Evolutionary conservation across 1,284 basidiomycete species (phyloP), one percentile per base, ranked within the genome.

Genomic region (Rhodotorula mucilaginosa): DNA sequence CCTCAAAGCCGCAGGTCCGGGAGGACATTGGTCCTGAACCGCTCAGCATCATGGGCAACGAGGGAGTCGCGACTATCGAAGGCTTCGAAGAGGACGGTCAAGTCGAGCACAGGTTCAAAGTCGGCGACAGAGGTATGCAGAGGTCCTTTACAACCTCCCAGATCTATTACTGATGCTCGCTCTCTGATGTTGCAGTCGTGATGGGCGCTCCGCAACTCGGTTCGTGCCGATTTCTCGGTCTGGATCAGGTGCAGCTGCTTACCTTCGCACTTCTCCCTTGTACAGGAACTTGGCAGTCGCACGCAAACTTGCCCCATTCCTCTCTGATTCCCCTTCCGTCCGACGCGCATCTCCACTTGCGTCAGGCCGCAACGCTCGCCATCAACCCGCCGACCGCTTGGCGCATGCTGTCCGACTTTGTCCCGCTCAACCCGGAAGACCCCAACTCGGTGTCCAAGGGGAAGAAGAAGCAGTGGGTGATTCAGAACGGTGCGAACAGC

Each of bases 401-500:
- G 72, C 88, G 90, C 76, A 90, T 93, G 88, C 84, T 93, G 10
- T 84, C 84, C 48, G 86, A 90, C 64, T 92, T 89, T 81, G 84
- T 87, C 10, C 77, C 84, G 44, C 84, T 92, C 58, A 76, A 86
- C 65, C 81, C 84, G 63, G 89, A 87, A 0, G 89, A 91, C 66
- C 23, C 47, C 18, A 39, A 39, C 7, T 31, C 15, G 10, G 21
- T 47, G 5, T 39, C 15, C 23, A 48, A 58, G 49, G 31, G 44
- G 12, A 58, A 51, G 34, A 72, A 68, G 65, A 73, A 73, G 51
- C 74, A 71, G 34, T 92, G 88, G 87, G 83, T 93, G 10, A 80
- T 92, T 26, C 91, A 93, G 79, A 93, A 93, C 75, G 91, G 90
- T 23, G 90, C 90, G 2, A 93, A 93, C 77, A 90, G 89, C 75